Conservation (phyloP, 1,139 yeast species). For the Yarrowia galli region DNA sequence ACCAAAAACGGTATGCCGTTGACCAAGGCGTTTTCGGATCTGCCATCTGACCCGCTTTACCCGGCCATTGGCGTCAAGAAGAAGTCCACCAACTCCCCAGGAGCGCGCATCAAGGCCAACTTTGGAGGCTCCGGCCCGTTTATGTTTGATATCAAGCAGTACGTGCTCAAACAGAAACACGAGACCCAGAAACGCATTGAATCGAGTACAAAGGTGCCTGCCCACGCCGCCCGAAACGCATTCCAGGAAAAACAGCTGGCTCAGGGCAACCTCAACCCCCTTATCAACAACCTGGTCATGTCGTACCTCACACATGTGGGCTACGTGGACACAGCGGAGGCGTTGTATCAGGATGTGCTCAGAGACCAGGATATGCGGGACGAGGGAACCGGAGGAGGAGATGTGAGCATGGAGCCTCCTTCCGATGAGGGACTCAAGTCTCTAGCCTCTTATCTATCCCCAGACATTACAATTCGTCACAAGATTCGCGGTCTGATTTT, state of each 20-base stretch:
- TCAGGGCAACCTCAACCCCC: constrained; percentile 40
- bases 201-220: constrained; percentile 31
- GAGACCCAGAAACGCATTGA: constrained; percentile 43
- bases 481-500: constrained; percentile 57
- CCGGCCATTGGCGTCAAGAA: constrained; percentile 61
- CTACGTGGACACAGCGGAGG: constrained; percentile 67
- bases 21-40: constrained; percentile 60
- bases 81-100: constrained; percentile 47
- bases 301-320: constrained; percentile 81
- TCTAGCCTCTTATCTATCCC: constrained; percentile 22
- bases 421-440: constrained; percentile 13
- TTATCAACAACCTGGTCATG: constrained; percentile 65
- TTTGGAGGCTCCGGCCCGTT: constrained; percentile 70
- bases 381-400: constrained; percentile 26
- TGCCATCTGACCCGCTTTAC: constrained; percentile 52
- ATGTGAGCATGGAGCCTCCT: constrained; percentile 24
- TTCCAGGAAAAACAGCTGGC: constrained; percentile 39
- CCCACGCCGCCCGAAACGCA: constrained; percentile 30
- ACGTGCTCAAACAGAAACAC: constrained; percentile 59
- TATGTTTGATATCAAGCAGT: constrained; percentile 72
- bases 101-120: constrained; percentile 65
- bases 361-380: constrained; percentile 36
- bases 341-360: constrained; percentile 61
- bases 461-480: constrained; percentile 60
- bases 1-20: constrained; percentile 80